phyloP scores from a whole-genome alignment of 805 yeast genomes.

The Wickerhamia fluorescens region DNA sequence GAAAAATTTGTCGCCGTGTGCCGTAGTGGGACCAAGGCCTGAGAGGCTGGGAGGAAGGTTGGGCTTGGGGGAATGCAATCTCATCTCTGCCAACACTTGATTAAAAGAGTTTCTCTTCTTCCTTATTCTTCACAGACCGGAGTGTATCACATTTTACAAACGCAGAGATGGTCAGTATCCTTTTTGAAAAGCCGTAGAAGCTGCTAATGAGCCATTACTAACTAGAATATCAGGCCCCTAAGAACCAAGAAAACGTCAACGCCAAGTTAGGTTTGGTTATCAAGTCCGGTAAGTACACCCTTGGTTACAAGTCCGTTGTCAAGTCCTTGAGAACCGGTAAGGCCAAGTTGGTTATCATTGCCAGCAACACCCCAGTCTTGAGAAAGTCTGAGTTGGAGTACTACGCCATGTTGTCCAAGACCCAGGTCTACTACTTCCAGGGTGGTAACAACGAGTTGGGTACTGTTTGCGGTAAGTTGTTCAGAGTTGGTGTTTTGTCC shows the following conservation, averaged over 20 bases:
- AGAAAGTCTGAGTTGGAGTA: slow-evolving; percentile 99
- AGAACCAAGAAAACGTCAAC: slow-evolving; percentile 94
- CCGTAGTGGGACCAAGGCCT: too few relatives aligned
- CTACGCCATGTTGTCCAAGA: slow-evolving; percentile 99
- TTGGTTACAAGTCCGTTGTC: slow-evolving; percentile 98
- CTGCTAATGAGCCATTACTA: slow-evolving; percentile 37
- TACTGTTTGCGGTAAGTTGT: slow-evolving; percentile 99
- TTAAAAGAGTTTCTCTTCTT: too few relatives aligned
- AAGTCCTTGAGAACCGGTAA: slow-evolving; percentile 98
- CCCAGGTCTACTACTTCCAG: slow-evolving; percentile 96
- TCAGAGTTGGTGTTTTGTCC: slow-evolving; percentile 98
- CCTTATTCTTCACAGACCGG: slow-evolving; percentile 87
- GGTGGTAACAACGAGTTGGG: slow-evolving; percentile 99
- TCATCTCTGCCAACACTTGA: too few relatives aligned
- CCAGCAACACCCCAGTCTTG: slow-evolving; percentile 99
- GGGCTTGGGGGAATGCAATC: too few relatives aligned
- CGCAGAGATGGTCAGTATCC: slow-evolving; percentile 99
- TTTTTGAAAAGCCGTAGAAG: too few relatives aligned
- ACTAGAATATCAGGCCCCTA: slow-evolving; percentile 82
- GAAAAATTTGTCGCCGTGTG: too few relatives aligned
- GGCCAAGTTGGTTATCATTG: slow-evolving; percentile 96
- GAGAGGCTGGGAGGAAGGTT: too few relatives aligned
- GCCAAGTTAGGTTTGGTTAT: slow-evolving; percentile 95
- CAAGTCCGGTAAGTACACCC: slow-evolving; percentile 99
- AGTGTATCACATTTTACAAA: slow-evolving; percentile 62